Conservation (phyloP, 2,329 filamentous ascomycete species). For the Apiospora aurea region DNA sequence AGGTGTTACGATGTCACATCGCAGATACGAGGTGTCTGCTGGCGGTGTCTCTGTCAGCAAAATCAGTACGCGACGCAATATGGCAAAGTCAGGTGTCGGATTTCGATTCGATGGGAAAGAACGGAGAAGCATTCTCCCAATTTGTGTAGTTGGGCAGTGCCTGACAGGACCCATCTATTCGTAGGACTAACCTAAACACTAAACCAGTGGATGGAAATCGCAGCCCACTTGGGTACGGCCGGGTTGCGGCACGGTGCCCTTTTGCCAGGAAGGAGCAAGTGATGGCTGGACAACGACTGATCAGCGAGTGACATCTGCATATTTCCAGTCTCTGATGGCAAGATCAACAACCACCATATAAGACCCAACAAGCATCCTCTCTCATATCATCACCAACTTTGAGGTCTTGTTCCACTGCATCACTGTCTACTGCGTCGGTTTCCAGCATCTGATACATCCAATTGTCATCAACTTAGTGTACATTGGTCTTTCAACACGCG, state of each 20-base stretch:
- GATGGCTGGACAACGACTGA: neutral
- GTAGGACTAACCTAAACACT: conserved; percentile 24
- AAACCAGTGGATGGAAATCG: conserved; percentile 8
- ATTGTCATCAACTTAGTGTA: neutral
- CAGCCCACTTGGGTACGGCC: conserved; percentile 14
- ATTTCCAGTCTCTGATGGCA: conserved; percentile 19
- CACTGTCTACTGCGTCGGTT: neutral
- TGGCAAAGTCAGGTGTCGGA: neutral
- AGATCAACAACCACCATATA: neutral
- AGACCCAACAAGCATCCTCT: neutral
- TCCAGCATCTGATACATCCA: neutral
- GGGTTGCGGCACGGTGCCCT: neutral
- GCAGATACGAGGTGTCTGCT: conserved; percentile 39
- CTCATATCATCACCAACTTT: neutral
- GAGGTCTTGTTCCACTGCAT: neutral
- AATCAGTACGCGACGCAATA: neutral
- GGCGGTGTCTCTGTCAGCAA: neutral
- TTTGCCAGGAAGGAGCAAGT: neutral
- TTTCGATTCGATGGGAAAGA: neutral
- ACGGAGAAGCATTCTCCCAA: neutral
- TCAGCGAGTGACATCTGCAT: neutral
- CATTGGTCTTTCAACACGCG: neutral
- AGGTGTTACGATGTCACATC: conserved; percentile 34
- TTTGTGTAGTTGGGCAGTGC: neutral
- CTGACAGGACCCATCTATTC: conserved; percentile 26